Base-by-base conservation (phyloP, 2,329 filamentous ascomycete species). In the Dothistroma pini region DNA sequence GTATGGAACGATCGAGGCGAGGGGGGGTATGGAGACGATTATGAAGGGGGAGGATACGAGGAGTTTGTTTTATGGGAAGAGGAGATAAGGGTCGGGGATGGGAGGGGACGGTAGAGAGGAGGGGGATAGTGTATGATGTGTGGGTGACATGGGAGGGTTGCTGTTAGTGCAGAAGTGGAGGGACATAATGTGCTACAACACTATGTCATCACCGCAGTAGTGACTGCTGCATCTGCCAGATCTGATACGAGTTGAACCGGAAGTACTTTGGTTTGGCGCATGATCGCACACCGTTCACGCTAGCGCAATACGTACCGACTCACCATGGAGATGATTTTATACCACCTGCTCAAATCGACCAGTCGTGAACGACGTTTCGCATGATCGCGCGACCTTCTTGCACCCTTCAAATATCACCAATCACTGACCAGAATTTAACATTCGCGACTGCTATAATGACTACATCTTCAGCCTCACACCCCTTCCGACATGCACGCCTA, bases 1-100 rank as follows among this genome's bases (percentile, higher is more conserved):
- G 90, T 96, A n/a, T 44, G n/a, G n/a, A 14, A 44, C 41, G 2
- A n/a, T 9, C 8, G 41, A 44, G 14, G 41, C 41, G 41, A 14
- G n/a, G 16, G n/a, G 4, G 41, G n/a, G n/a, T 6, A 44, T 44
- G 41, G 34, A 38, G 10, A 7, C 35, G 35, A 38, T 38, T 16
- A 38, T 10, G 3, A 38, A 9, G 35, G 35, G 35, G 1, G 35
- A 38, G 35, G 35, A 38, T 38, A 38, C 35, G 9, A 38, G 35
- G 35, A 38, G 35, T 16, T 14, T 11, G 35, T 38, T 38, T 2
- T 12, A 8, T 11, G 35, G 35, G 35, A 38, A 19, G 29, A 19
- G 22, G 50, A 31, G 11, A 7, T 12, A 22, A 31, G 9, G 50
- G 44, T 16, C 29, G 38, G 7, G 19, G 19, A 21, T n/a, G 38